Conservation (phyloP, 805 yeast species). For the Candida patagonica region DNA sequence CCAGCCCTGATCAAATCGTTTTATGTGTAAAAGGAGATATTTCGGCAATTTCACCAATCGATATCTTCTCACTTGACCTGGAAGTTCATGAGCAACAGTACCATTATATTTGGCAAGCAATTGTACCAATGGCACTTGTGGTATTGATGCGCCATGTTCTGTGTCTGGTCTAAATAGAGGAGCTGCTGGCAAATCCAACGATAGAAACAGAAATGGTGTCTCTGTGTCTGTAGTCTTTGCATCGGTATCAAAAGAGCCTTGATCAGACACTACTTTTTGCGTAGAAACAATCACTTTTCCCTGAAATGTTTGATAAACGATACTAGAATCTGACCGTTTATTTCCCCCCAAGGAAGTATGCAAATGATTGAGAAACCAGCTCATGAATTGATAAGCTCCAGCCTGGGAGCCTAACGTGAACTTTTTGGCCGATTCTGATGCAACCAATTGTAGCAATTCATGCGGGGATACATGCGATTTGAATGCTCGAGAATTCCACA, state of each 20-base stretch:
- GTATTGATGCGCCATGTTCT: constrained; percentile 35
- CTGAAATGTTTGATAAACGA: constrained; percentile 36
- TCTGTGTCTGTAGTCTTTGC: constrained; percentile 14
- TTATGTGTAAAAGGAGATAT: constrained; percentile 45
- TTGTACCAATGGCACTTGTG: constrained; percentile 39
- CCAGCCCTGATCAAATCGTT: constrained; percentile 39
- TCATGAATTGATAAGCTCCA: constrained; percentile 49
- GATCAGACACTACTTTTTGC: constrained; percentile 22
- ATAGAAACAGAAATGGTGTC: constrained; percentile 41
- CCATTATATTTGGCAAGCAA: constrained; percentile 36
- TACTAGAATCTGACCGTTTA: constrained; percentile 20
- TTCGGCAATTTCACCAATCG: constrained; percentile 40
- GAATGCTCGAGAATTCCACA: constrained; percentile 57
- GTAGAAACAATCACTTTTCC: constrained; percentile 40
- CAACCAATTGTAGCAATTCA: constrained; percentile 46
- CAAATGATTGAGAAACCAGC: constrained; percentile 50
- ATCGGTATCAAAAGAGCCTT: constrained; percentile 18
- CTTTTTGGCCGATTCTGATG: constrained; percentile 34
- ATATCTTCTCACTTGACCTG: constrained; percentile 32
- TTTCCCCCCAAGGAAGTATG: constrained; percentile 26
- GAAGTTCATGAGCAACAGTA: constrained; percentile 24
- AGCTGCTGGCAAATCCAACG: constrained; percentile 50
- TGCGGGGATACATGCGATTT: constrained; percentile 59
- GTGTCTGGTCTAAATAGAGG: constrained; percentile 47
- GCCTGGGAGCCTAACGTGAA: constrained; percentile 32